Percentiles rank a stretch among this genome's conserved stretches.
phyloP scores from a whole-genome alignment of 2,329 filamentous ascomycete species.

The Beauveria medogensis region DNA sequence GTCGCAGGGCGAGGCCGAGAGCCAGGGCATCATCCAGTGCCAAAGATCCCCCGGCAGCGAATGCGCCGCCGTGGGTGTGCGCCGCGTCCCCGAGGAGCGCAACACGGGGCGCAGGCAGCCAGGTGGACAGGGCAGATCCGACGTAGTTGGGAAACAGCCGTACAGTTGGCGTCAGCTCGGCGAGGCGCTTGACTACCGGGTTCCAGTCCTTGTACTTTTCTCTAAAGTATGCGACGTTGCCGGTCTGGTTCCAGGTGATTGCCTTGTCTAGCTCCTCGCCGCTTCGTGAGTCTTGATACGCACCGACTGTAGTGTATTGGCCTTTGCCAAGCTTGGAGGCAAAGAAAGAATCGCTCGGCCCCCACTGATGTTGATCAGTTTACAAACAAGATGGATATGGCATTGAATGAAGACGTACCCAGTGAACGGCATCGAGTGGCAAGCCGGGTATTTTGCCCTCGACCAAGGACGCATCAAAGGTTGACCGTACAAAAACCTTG shows the following conservation, averaged over 20 bases:
- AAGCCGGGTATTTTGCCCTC: conserved; percentile 12
- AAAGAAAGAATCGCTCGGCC: conserved; percentile 25
- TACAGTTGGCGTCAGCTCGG: conserved; percentile 30
- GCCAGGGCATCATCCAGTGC: conserved; percentile 27
- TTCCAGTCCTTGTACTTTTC: conserved; percentile 33
- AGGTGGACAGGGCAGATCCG: conserved; percentile 28
- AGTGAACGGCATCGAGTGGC: conserved; percentile 13
- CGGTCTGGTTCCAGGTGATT: conserved; percentile 29
- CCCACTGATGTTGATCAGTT: neutral
- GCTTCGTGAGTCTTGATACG: conserved; percentile 28
- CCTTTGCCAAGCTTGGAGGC: conserved; percentile 31
- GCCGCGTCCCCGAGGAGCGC: conserved; percentile 31
- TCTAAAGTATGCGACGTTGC: conserved; percentile 26
- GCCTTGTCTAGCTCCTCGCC: conserved; percentile 21
- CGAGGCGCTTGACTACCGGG: conserved; percentile 28
- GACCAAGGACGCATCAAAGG: conserved; percentile 12
- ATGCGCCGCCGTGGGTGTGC: conserved; percentile 32
- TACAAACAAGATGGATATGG: too few relatives aligned
- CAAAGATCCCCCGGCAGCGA: conserved; percentile 29
- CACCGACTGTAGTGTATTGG: conserved; percentile 36
- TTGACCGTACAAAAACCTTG: conserved; percentile 12
- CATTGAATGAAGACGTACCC: neutral
- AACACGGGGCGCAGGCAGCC: conserved; percentile 23
- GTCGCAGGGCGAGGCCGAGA: neutral
- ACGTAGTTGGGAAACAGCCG: conserved; percentile 35